These are phyloP conservation scores for Albatrellus sp. DNA, from an alignment of 1,284 basidiomycete genomes.

Conservation along the genomic window DNA sequence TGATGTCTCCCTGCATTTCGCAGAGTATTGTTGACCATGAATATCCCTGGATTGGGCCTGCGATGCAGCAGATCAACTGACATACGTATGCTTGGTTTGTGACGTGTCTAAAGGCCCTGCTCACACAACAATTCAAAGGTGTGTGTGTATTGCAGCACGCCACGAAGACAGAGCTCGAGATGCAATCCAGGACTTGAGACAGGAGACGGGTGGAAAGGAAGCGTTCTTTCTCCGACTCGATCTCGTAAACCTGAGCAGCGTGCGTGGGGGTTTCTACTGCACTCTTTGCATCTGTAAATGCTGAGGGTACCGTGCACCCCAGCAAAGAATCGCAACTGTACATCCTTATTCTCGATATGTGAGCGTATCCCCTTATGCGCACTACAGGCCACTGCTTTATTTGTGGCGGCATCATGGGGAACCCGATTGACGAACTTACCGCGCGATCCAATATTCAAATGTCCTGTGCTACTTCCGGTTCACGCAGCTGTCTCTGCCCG, in stretches of 20 bases:
- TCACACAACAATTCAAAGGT: constrained; percentile 38
- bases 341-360: constrained; percentile 25
- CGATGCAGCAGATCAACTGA: no score
- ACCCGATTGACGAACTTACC: constrained; percentile 31
- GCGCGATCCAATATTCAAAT: constrained; percentile 46
- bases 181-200: constrained; percentile 29
- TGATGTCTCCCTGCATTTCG: no score
- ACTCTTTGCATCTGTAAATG: constrained; percentile 22
- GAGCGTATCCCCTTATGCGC: constrained; percentile 3
- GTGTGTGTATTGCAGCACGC: constrained; percentile 39
- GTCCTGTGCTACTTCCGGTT: constrained; percentile 38
- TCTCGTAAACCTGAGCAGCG: constrained; percentile 30
- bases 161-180: constrained; percentile 24
- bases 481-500: constrained; percentile 32
- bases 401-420: constrained; percentile 42
- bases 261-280: no score
- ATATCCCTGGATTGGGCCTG: no score
- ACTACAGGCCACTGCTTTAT: background rate
- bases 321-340: constrained; percentile 25
- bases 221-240: constrained; percentile 36
- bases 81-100: no score
- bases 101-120: constrained; percentile 19
- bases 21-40: no score
- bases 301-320: background rate
- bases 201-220: constrained; percentile 21